Conservation (phyloP, 176 grass and related monocot genomes). For the Raddia distichophylla region DNA sequence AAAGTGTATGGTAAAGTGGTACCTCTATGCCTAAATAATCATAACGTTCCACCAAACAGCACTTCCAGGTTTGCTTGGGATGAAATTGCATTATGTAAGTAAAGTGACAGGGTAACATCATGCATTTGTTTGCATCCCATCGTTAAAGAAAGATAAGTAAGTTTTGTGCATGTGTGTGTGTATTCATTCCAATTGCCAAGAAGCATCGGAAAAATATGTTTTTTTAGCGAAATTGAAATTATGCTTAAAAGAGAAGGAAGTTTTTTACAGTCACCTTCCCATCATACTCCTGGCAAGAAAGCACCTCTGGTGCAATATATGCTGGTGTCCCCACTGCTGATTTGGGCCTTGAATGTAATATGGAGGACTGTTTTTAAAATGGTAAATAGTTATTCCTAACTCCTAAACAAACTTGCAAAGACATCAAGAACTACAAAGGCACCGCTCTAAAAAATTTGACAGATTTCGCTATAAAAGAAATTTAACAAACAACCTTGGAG, state of each 20-base stretch:
- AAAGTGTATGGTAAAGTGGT: slow-evolving; percentile 18
- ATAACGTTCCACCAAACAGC: background rate
- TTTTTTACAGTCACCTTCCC: slow-evolving; percentile 64
- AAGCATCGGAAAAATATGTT: slow-evolving; percentile 1
- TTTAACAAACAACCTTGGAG: slow-evolving; percentile 61
- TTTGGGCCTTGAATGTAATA: slow-evolving; percentile 87
- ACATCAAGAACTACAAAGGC: slow-evolving; percentile 11
- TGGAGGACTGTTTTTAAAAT: slow-evolving; percentile 62
- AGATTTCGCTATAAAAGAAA: background rate
- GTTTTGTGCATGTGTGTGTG: background rate
- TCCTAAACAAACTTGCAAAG: slow-evolving; percentile 2
- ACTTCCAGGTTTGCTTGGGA: background rate
- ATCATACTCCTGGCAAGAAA: slow-evolving; percentile 68
- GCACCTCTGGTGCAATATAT: slow-evolving; percentile 83
- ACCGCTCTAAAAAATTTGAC: background rate
- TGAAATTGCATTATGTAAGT: background rate
- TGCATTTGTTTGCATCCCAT: slow-evolving; percentile 27
- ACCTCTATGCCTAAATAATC: slow-evolving; percentile 18
- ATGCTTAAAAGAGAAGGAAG: slow-evolving; percentile 6
- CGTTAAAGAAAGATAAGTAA: background rate
- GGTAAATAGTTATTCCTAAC: slow-evolving; percentile 12
- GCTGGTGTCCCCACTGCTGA: slow-evolving; percentile 82
- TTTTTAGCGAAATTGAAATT: background rate
- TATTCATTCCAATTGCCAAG: slow-evolving; percentile 16
- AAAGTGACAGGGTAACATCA: slow-evolving; percentile 4